These are phyloP conservation scores for Mimosa pudica DNA, from an alignment of 306 rosid genomes.

Conservation along the genomic window DNA sequence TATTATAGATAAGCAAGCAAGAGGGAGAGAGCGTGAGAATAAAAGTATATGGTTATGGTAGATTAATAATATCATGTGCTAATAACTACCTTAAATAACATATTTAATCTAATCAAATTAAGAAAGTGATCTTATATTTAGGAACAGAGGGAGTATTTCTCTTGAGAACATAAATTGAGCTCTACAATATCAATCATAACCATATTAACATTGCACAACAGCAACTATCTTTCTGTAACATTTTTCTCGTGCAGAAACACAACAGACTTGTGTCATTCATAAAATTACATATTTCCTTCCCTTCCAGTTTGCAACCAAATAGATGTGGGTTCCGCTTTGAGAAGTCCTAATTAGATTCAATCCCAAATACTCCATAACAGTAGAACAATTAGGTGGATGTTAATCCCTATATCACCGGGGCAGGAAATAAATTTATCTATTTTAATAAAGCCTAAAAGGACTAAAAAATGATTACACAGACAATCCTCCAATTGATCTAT, in stretches of 20 bases:
- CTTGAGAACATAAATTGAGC: not conserved
- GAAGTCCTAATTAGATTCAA: not conserved
- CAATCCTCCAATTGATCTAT: not conserved
- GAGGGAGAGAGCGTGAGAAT: no score
- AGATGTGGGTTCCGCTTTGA: not conserved
- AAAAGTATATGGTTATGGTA: no score
- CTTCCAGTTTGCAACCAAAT: not conserved
- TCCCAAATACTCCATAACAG: not conserved
- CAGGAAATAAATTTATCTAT: not conserved
- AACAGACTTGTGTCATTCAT: not conserved
- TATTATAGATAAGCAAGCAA: no score
- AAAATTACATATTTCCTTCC: not conserved
- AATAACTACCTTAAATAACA: no score
- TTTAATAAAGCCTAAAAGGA: not conserved
- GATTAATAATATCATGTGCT: no score
- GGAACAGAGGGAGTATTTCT: not conserved
- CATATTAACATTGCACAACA: not conserved
- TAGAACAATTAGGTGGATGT: not conserved
- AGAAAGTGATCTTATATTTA: no score
- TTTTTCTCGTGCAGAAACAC: not conserved
- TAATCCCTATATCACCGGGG: not conserved
- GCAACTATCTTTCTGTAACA: not conserved
- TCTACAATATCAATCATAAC: not conserved
- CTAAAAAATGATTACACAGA: no score
- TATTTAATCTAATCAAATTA: no score